Base-by-base conservation (phyloP, 768 basidiomycete species). In the Mycena leptocephala region DNA sequence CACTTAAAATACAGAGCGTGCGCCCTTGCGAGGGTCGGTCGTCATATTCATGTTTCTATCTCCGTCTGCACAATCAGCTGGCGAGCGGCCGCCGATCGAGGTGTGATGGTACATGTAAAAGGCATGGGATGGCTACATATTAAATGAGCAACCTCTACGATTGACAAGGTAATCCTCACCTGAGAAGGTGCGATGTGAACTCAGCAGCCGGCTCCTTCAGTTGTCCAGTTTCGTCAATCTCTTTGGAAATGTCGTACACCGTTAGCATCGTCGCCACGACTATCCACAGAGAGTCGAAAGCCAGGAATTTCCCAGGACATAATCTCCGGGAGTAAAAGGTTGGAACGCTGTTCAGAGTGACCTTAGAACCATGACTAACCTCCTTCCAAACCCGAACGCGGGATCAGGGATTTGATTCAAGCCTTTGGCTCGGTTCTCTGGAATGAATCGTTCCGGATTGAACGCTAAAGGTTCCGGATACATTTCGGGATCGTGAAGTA, bases 241-340 rank as follows among this genome's bases (percentile, higher is more conserved):
- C 80, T 72, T 84, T 86, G 32, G 84, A 78, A 30, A 90, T 87
- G 28, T 82, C 79, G 79, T 85, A 90, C 5, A 86, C 84, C 3
- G 85, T 70, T 24, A 90, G 78, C 22, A 88, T 79, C 2, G 85
- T 87, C 24, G 87, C 86, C 10, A 88, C 80, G 9, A 85, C 80
- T 30, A 89, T 86, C 86, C 87, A 90, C 28, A 90, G 65, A 8
- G 86, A 85, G 77, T 87, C 87, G 55, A 85, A 82, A 33, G 88
- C 90, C 8, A 90, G 79, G 80, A 83, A 85, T 35, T 85, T 83
- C 13, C 89, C 88, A 5, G 89, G 89, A 78, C 89, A 90, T 58
- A 86, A 79, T 48, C 89, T 89, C 6, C 16, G 61, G 22, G 16
- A 28, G 24, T 24, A 24, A 9, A 58, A 20, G 7, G 13, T 69